Percentiles rank a stretch among this genome's conserved stretches.
These are phyloP conservation scores for Lophiotrema nucula DNA, from an alignment of 495 filamentous ascomycete genomes.

Conservation along the genomic window DNA sequence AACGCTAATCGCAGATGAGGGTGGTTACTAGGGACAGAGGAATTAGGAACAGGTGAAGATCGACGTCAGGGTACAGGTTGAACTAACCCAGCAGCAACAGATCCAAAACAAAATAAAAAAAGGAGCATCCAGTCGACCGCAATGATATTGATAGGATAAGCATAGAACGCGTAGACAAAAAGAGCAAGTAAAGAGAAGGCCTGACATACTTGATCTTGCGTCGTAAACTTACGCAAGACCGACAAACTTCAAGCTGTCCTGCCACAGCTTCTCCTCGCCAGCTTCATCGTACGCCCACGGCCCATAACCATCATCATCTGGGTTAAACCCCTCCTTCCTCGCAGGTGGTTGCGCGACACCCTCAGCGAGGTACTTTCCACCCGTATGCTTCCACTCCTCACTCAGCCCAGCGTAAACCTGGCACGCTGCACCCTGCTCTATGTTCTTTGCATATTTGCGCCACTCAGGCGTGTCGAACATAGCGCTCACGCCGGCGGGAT, in stretches of 20 bases:
- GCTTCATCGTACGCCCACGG: constrained; percentile 38
- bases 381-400: constrained; percentile 31
- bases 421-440: constrained; percentile 35
- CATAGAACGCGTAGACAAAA: too few relatives aligned
- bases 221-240: too few relatives aligned
- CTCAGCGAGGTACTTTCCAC: constrained; percentile 38
- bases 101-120: too few relatives aligned
- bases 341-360: constrained; percentile 33
- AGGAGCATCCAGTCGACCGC: too few relatives aligned
- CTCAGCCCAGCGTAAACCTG: constrained; percentile 36
- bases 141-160: too few relatives aligned
- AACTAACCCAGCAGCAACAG: too few relatives aligned
- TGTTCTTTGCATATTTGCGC: constrained; percentile 17
- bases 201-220: too few relatives aligned
- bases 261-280: constrained; percentile 47
- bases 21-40: too few relatives aligned
- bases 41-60: too few relatives aligned
- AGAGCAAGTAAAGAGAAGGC: too few relatives aligned
- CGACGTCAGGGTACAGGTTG: too few relatives aligned
- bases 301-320: background rate
- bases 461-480: constrained; percentile 11
- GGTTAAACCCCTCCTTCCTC: background rate
- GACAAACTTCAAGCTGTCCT: constrained; percentile 47
- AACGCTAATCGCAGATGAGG: too few relatives aligned
- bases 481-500: constrained; percentile 24